Percentiles rank a stretch among this genome's conserved stretches.
phyloP scores from a whole-genome alignment of 257 asterid species.

The Solanum bulbocastanum region DNA sequence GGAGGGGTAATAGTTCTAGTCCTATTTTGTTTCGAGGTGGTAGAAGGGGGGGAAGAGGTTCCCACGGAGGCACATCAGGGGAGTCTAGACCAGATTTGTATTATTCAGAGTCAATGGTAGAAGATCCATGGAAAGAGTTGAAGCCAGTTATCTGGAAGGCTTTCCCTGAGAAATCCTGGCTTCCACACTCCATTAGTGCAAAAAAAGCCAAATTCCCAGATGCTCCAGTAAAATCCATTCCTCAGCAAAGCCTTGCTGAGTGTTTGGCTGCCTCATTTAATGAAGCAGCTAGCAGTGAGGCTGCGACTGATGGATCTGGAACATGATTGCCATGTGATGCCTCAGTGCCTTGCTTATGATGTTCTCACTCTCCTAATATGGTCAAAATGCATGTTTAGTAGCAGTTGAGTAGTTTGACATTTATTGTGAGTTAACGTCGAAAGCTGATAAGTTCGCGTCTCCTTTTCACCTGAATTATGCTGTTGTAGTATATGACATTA shows the following conservation, averaged over 20 bases:
- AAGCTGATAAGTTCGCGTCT: not conserved
- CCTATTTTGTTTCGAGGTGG: not conserved
- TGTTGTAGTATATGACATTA: not conserved
- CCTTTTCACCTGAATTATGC: not conserved
- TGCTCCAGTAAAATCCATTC: slow-evolving; percentile 11
- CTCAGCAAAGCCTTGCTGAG: slow-evolving; percentile 70
- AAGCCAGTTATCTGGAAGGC: slow-evolving; percentile 50
- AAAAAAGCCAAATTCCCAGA: slow-evolving; percentile 54
- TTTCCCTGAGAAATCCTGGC: slow-evolving; percentile 28
- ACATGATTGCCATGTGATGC: slow-evolving; percentile 4
- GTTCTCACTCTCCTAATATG: not conserved
- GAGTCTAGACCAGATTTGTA: slow-evolving; percentile 13
- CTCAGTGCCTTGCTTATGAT: not conserved
- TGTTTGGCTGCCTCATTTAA: slow-evolving; percentile 61
- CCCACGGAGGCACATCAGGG: not conserved
- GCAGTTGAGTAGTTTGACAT: not conserved
- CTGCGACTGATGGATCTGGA: slow-evolving; percentile 11
- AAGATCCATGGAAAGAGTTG: slow-evolving; percentile 69
- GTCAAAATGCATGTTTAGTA: not conserved
- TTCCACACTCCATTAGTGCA: slow-evolving; percentile 31
- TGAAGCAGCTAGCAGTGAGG: slow-evolving; percentile 22
- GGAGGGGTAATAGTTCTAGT: slow-evolving; percentile 8
- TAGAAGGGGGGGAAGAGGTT: not conserved
- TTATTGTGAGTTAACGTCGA: not conserved
- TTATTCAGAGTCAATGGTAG: slow-evolving; percentile 63